phyloP scores from a whole-genome alignment of 2,329 filamentous ascomycete genomes.

The Penicillium occitanis region DNA sequence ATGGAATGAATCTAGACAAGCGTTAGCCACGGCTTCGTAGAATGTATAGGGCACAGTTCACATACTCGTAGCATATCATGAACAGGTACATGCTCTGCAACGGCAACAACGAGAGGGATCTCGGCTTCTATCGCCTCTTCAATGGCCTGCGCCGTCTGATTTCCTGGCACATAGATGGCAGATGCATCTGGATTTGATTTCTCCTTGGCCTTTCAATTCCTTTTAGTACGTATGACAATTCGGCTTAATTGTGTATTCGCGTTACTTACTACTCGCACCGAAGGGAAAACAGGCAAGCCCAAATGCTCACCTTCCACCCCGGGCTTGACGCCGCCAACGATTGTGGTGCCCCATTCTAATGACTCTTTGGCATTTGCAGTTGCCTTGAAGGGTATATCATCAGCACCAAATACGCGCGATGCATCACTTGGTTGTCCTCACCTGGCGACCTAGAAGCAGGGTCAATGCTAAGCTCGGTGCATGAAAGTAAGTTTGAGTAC shows the following conservation, averaged over 20 bases:
- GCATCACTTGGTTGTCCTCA: conserved; percentile 21
- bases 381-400: conserved; percentile 49
- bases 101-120: conserved; percentile 73
- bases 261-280: conserved; percentile 56
- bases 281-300: conserved; percentile 69
- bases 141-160: conserved; percentile 69
- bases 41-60: conserved; percentile 23
- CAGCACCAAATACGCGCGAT: background rate
- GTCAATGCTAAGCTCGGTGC: background rate
- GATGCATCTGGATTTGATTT: conserved; percentile 73
- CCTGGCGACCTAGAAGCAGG: conserved; percentile 36
- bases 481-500: background rate
- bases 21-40: background rate
- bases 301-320: conserved; percentile 69
- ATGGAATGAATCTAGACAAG: conserved; percentile 63
- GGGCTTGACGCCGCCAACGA: conserved; percentile 75
- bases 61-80: conserved; percentile 71
- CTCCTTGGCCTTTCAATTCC: conserved; percentile 59
- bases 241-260: background rate
- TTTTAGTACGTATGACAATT: background rate
- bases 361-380: conserved; percentile 76
- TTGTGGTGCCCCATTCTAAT: conserved; percentile 73
- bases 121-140: conserved; percentile 78
- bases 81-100: conserved; percentile 76
- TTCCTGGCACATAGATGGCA: conserved; percentile 76